Base-by-base conservation (phyloP, 331 rosid species). In the Pyracantha coccinea region DNA sequence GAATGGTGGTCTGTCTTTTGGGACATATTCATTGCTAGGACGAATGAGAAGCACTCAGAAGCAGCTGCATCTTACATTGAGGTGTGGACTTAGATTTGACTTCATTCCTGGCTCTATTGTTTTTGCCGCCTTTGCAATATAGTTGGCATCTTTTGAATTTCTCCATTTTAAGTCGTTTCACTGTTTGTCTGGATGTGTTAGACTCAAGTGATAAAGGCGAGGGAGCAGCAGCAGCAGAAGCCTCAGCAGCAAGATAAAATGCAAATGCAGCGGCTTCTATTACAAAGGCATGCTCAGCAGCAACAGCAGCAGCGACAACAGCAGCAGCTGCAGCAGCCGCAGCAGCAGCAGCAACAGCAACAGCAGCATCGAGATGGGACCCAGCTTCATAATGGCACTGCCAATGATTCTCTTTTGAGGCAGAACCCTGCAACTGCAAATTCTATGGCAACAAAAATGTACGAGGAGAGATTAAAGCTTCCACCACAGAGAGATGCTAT, bases 1-100 rank as follows among this genome's bases (percentile, higher is more conserved):
- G 98, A 93, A 28, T 28, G 29, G 29, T 28, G 29, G 29, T 28
- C 29, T 28, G 29, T 28, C 29, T 28, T 28, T 28, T 93, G 98
- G 98, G 96, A 91, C 76, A 72, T 89, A 52, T 89, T 82, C 57
- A 86, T 89, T 61, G 82, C 96, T 27, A 85, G 84, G 84, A 73
- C 82, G n/a, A 81, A 83, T 72, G 83, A 73, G 63, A 84, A 87
- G 72, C 89, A 83, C 77, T 82, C 93, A 10, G 97, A 89, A 75
- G 73, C 86, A 71, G 96, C 97, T 35, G 64, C 83, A 66, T 83
- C 86, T 78, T 89, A 82, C 83, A 75, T 50, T 25, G 83, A 85
- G 93, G 97, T 90, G 69, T 19, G 63, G 63, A 47, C 50, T 71
- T 57, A 6, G 6, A 25, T 38, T 72, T 45, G 11, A 63, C 24